Evolutionary conservation across 257 asterid genomes (phyloP).

Genomic region (Solanum chmielewskii): DNA sequence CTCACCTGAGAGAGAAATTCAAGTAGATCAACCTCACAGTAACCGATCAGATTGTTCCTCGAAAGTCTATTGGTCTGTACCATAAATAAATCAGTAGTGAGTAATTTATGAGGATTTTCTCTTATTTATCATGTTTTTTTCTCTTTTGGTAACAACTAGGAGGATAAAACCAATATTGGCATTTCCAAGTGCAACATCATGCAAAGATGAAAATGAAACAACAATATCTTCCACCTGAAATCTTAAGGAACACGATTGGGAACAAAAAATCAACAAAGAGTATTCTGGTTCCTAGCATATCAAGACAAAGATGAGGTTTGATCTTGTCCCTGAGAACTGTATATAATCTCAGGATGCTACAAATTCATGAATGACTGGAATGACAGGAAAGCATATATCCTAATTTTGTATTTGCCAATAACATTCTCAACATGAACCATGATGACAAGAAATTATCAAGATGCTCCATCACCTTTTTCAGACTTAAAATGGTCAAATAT

Average conservation of each 20-base stretch:
- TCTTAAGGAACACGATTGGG: not conserved
- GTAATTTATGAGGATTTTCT: not conserved
- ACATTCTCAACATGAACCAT: not conserved
- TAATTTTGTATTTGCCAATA: not conserved
- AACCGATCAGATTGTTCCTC: conserved; percentile 79
- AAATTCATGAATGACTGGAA: not conserved
- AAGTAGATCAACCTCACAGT: conserved; percentile 79
- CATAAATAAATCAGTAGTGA: conserved; percentile 9
- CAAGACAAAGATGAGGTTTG: not conserved
- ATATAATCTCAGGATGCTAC: not conserved
- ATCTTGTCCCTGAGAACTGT: not conserved
- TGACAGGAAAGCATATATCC: not conserved
- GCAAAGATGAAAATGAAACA: not conserved
- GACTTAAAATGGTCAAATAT: not conserved
- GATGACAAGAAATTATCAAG: not conserved
- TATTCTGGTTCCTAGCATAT: not conserved
- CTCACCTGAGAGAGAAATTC: conserved; percentile 82
- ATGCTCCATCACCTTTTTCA: not conserved
- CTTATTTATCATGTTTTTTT: not conserved
- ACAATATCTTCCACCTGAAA: not conserved
- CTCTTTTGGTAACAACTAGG: not conserved
- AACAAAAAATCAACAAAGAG: not conserved
- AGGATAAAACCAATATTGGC: not conserved
- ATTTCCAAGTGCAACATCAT: not conserved
- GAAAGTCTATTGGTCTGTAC: conserved; percentile 84